Conservation (phyloP, 2,329 filamentous ascomycete genomes). For the Xylaria sp. region DNA sequence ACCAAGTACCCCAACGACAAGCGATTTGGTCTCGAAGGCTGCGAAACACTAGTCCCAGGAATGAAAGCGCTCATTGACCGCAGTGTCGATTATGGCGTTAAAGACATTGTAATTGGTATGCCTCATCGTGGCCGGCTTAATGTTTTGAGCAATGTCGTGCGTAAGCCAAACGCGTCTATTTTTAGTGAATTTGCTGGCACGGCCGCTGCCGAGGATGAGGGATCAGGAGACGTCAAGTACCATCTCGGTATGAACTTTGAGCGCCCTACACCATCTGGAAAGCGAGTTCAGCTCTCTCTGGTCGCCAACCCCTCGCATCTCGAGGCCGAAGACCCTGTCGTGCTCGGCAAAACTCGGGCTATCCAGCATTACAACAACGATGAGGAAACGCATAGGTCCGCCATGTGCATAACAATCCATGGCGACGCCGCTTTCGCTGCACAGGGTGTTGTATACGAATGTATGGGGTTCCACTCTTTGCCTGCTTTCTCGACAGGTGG, state of each 20-base stretch:
- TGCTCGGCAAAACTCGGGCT: slow-evolving; percentile 95
- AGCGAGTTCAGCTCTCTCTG: slow-evolving; percentile 98
- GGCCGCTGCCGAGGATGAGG: slow-evolving; percentile 88
- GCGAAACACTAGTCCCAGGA: slow-evolving; percentile 94
- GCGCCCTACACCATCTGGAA: slow-evolving; percentile 95
- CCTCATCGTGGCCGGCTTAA: slow-evolving; percentile 98
- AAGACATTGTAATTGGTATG: slow-evolving; percentile 99
- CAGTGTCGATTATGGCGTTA: slow-evolving; percentile 97
- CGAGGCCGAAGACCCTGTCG: slow-evolving; percentile 97
- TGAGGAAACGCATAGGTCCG: slow-evolving; percentile 85
- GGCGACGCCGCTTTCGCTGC: slow-evolving; percentile 97
- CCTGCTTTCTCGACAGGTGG: slow-evolving; percentile 97
- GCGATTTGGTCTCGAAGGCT: slow-evolving; percentile 97
- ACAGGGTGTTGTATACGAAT: slow-evolving; percentile 98
- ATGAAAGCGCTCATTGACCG: slow-evolving; percentile 99
- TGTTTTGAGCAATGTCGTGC: slow-evolving; percentile 96
- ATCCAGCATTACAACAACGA: slow-evolving; percentile 99
- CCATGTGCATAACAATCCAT: slow-evolving; percentile 96
- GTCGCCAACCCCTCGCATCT: slow-evolving; percentile 98
- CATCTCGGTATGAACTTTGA: slow-evolving; percentile 99
- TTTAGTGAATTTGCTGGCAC: slow-evolving; percentile 98
- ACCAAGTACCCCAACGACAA: slow-evolving; percentile 99
- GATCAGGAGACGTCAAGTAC: slow-evolving; percentile 99
- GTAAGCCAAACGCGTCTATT: slow-evolving; percentile 99
- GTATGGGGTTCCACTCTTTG: slow-evolving; percentile 95